Base-by-base conservation (phyloP, 352 stramenopile species). In the Phytophthora pinifolia region DNA sequence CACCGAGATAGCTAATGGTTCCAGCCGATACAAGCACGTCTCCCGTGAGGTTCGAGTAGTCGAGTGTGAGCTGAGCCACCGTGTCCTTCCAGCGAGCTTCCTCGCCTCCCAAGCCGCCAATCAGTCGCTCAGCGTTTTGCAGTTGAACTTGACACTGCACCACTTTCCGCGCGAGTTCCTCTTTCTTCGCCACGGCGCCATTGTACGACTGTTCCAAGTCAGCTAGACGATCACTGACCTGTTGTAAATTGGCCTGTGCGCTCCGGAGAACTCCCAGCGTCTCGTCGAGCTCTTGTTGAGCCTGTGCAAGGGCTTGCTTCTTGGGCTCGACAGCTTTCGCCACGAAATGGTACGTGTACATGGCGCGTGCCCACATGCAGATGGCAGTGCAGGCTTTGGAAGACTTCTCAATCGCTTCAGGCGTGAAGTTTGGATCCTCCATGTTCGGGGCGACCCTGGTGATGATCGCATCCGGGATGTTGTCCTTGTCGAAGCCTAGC, bases 341-440 rank as follows among this genome's bases (percentile, higher is more conserved):
- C 7, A 98, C 83, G 30, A 89, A 92, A 60, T 98, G 79, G 65
- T 97, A 98, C 42, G 88, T 97, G 67, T 97, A 89, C 91, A 98
- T 98, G 17, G 91, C 91, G 3, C 89, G 83, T 17, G 94, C 86
- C 89, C 89, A 98, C 88, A 96, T 96, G 54, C 90, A 97, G 32
- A 97, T 94, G 13, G 87, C 90, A 7, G 83, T 96, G 59, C 87
- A 96, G 7, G 90, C 90, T 52, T 96, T 96, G 1, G 88, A 96
- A 3, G 90, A 94, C 45, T 96, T 96, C 22, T 96, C 86, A 49
- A 97, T 96, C n/a, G 79, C 74, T 25, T 95, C 86, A 0, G 90
- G 89, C 4, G 85, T 96, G 50, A 96, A 97, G 47, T 95, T 94
- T 1, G 85, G 85, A 51, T 96, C 87, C 44, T 94, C 81, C 73